Evolutionary conservation across 352 stramenopile genomes (phyloP), one percentile per base, ranked within the genome.

Genomic region (Pseudoperonospora humuli): DNA sequence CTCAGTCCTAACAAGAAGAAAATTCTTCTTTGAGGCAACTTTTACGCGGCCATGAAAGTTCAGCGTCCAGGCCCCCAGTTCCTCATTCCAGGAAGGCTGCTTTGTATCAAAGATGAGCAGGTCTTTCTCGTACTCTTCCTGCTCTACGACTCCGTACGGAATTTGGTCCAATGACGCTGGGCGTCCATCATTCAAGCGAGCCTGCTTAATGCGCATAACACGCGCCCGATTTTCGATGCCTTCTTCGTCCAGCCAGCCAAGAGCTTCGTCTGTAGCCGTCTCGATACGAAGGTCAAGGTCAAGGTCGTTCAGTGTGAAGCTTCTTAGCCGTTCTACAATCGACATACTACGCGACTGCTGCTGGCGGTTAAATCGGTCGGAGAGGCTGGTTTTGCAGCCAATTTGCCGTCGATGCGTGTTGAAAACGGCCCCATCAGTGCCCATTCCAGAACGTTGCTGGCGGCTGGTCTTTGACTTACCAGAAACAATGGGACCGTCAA

Each of bases 1-100:
- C 9, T 81, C 61, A 21, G 72, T 67, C 0, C 61, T 54, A 1
- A 84, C 69, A 1, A 96, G 61, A 21, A 93, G 43, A 37, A 96
- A 95, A 45, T 96, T 95, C 54, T 96, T 96, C 42, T 96, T 95
- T n/a, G 78, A 93, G n/a, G 84, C 69, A 15, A 86, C 47, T 45
- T 94, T 94, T 3, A 94, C 85, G 23, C 85, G 79, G 4, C 85
- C 85, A 31, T 91, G 67, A 50, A 96, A 96, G 48, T 93, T 93
- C 40, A 96, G 62, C 28, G 83, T 95, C 85, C 85, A 96, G 1
- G 83, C 83, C 10, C 74, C 51, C 1, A 93, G 60, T 3, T 70
- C 59, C 39, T 88, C 74, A 46, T 91, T 95, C 85, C 85, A 96
- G 18, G 63, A 61, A 10, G 84, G 84, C 39, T 91, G 77, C 31